Conservation (phyloP, 306 rosid species). For the Castanopsis chinensis region DNA sequence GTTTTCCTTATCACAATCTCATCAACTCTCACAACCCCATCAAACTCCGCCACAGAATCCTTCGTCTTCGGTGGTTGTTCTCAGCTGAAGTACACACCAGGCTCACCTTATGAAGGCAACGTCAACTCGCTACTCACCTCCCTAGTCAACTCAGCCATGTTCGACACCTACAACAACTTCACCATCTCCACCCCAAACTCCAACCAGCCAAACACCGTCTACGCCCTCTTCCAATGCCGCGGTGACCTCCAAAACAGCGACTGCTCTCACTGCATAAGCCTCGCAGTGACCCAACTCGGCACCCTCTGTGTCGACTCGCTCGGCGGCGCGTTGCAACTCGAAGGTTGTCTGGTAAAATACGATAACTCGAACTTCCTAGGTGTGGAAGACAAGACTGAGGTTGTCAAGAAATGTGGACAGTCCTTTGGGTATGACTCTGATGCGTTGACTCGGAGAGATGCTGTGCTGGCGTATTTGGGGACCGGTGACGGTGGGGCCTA, state of each 20-base stretch:
- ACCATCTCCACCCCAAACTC: slow-evolving; percentile 30
- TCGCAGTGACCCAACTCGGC: slow-evolving; percentile 60
- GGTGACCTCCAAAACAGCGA: slow-evolving; percentile 59
- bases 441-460: slow-evolving; percentile 48
- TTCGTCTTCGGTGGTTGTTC: slow-evolving; percentile 87
- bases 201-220: slow-evolving; percentile 40
- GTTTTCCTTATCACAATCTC: slow-evolving; percentile 21
- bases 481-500: slow-evolving; percentile 43
- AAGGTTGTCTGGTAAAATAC: slow-evolving; percentile 83
- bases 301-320: slow-evolving; percentile 49
- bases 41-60: slow-evolving; percentile 34
- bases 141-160: slow-evolving; percentile 59
- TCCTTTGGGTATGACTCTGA: slow-evolving; percentile 47
- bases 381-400: slow-evolving; percentile 75
- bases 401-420: slow-evolving; percentile 73
- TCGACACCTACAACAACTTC: slow-evolving; percentile 67
- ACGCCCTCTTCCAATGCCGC: slow-evolving; percentile 88
- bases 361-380: slow-evolving; percentile 71
- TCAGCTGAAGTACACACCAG: slow-evolving; percentile 52
- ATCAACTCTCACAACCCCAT: slow-evolving; percentile 25
- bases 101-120: slow-evolving; percentile 48
- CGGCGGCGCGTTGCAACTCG: slow-evolving; percentile 92
- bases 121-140: slow-evolving; percentile 75
- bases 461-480: slow-evolving; percentile 49
- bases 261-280: slow-evolving; percentile 61